These are phyloP conservation scores for Cryptococcus sp. DNA, from an alignment of 1,284 basidiomycete genomes.

Conservation along the genomic window DNA sequence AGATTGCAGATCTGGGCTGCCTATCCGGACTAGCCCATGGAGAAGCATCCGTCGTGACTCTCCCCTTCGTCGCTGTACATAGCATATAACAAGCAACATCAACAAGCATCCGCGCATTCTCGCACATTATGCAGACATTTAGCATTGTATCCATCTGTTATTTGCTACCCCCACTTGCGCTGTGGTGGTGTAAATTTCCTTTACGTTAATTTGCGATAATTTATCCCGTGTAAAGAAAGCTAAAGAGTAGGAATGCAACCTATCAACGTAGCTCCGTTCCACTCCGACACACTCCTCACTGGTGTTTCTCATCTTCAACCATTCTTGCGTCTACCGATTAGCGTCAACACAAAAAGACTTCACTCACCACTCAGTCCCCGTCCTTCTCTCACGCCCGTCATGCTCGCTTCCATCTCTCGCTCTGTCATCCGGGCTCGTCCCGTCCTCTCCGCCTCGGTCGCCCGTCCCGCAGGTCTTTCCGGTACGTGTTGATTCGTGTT, in stretches of 20 bases:
- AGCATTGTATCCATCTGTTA: no score
- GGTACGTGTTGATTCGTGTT: constrained; percentile 23
- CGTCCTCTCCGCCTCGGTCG: constrained; percentile 25
- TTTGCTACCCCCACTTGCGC: background rate
- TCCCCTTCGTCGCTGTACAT: no score
- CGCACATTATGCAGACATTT: no score
- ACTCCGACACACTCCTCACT: constrained; percentile 14
- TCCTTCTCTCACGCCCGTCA: constrained; percentile 10
- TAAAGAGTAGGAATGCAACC: no score
- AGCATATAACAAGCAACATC: no score
- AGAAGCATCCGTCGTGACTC: no score
- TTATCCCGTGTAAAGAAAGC: no score
- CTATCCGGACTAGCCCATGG: no score
- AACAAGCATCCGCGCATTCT: no score
- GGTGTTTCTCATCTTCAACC: constrained; percentile 1
- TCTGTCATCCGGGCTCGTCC: constrained; percentile 39
- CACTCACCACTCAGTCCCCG: constrained; percentile 16
- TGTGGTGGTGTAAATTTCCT: background rate
- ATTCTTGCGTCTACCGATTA: background rate
- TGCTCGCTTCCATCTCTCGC: constrained; percentile 39
- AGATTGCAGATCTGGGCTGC: no score
- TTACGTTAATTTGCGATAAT: no score
- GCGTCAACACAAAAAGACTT: background rate
- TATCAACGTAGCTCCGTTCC: background rate
- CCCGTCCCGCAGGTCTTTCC: constrained; percentile 38